These are phyloP conservation scores for Lithospermum erythrorhizon DNA, from an alignment of 257 asterid genomes.

Conservation along the genomic window DNA sequence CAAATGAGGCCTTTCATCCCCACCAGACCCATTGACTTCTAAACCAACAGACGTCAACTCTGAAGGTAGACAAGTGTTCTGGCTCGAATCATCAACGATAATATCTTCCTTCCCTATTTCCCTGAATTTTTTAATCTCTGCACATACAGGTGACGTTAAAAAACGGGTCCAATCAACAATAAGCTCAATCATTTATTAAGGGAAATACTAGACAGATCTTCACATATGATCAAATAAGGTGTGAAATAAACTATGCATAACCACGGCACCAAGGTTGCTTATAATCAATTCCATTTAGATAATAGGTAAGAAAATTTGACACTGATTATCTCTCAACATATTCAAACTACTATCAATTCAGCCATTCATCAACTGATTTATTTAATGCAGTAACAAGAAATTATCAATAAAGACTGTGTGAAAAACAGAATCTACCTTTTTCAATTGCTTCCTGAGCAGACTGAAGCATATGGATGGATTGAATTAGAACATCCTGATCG, in stretches of 20 bases:
- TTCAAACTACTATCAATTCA: too few species aligned
- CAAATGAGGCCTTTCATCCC: constrained; percentile 11
- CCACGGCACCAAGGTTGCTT: too few species aligned
- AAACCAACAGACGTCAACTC: background rate
- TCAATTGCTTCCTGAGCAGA: constrained; percentile 48
- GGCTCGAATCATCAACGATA: constrained; percentile 22
- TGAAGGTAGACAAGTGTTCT: background rate
- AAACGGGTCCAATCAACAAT: too few species aligned
- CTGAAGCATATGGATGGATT: constrained; percentile 39
- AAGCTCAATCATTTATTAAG: too few species aligned
- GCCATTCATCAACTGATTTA: background rate
- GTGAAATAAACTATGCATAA: too few species aligned
- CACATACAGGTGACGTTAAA: constrained; percentile 2
- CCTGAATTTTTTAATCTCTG: constrained; percentile 58
- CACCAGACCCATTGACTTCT: background rate
- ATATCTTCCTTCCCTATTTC: constrained; percentile 36
- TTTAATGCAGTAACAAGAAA: too few species aligned
- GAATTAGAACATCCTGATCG: constrained; percentile 37
- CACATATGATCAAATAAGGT: too few species aligned
- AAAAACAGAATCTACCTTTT: constrained; percentile 35
- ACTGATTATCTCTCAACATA: too few species aligned
- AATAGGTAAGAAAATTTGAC: too few species aligned
- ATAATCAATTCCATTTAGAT: too few species aligned
- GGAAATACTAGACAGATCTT: too few species aligned
- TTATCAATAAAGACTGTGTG: constrained; percentile 3